Conservation (phyloP, 176 grass and related monocot genomes). For the Coix lacrymajobi region DNA sequence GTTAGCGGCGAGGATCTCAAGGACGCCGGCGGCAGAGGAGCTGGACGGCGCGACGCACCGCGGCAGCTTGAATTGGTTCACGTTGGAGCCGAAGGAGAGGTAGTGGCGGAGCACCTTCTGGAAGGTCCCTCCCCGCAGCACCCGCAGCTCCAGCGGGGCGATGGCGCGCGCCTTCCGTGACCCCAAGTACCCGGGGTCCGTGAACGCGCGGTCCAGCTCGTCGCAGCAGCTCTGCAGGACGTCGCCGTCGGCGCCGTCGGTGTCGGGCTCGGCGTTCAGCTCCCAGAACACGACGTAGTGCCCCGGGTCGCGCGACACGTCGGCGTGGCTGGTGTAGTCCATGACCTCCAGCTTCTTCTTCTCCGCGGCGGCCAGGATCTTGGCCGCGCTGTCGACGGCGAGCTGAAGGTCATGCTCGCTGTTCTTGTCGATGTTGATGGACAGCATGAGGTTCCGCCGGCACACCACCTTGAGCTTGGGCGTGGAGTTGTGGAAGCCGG, state of each 20-base stretch:
- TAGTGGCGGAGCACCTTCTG: slow-evolving; percentile 50
- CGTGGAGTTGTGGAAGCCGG: slow-evolving; percentile 69
- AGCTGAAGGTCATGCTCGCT: slow-evolving; percentile 79
- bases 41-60: slow-evolving; percentile 48
- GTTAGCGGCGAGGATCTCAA: slow-evolving; percentile 40
- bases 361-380: slow-evolving; percentile 48
- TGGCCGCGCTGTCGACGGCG: slow-evolving; percentile 39
- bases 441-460: slow-evolving; percentile 47
- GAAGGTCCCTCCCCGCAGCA: slow-evolving; percentile 50
- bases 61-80: slow-evolving; percentile 79
- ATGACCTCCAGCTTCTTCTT: slow-evolving; percentile 71
- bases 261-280: no score
- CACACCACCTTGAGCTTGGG: slow-evolving; percentile 83
- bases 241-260: slow-evolving; percentile 13
- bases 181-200: slow-evolving; percentile 54
- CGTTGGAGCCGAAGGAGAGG: slow-evolving; percentile 39
- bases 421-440: slow-evolving; percentile 94
- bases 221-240: slow-evolving; percentile 63
- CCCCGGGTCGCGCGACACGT: slow-evolving; percentile 50
- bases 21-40: slow-evolving; percentile 18
- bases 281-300: slow-evolving; percentile 84
- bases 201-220: slow-evolving; percentile 58
- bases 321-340: slow-evolving; percentile 78
- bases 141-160: slow-evolving; percentile 51
- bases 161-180: slow-evolving; percentile 46